Conservation (phyloP, 2,329 filamentous ascomycete species). For the Dothidotthia symphoricarpi region DNA sequence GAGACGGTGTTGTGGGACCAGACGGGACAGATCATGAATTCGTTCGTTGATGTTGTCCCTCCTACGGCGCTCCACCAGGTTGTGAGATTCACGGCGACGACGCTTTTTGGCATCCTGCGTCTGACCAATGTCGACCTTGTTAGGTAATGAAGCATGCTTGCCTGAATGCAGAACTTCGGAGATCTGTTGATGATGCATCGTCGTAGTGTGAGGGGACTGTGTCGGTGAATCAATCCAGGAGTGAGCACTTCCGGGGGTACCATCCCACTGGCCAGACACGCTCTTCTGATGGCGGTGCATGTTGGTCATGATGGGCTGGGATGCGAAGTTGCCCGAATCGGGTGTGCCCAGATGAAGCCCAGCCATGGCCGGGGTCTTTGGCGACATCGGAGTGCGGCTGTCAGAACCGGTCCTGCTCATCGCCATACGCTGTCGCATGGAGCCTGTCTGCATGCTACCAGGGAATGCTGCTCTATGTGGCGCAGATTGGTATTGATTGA, state of each 20-base stretch:
- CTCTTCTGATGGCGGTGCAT: conserved; percentile 73
- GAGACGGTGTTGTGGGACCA: conserved; percentile 86
- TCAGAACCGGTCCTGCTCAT: conserved; percentile 65
- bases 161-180: conserved; percentile 81
- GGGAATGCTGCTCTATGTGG: conserved; percentile 54
- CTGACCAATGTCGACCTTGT: conserved; percentile 70
- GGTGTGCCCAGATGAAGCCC: conserved; percentile 69
- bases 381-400: conserved; percentile 76
- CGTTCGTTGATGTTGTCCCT: conserved; percentile 98
- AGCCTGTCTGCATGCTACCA: conserved; percentile 33
- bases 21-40: conserved; percentile 91
- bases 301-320: conserved; percentile 73
- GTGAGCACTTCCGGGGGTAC: conserved; percentile 77
- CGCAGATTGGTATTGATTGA: conserved; percentile 68
- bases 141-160: conserved; percentile 82
- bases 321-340: conserved; percentile 69
- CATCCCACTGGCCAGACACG: conserved; percentile 85
- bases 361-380: conserved; percentile 76
- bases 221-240: conserved; percentile 89
- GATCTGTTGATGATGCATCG: conserved; percentile 72
- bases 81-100: conserved; percentile 88
- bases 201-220: conserved; percentile 72
- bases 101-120: conserved; percentile 93
- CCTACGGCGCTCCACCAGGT: conserved; percentile 89
- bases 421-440: conserved; percentile 40